phyloP scores from a whole-genome alignment of 768 basidiomycete genomes.

The Suillus spraguei region DNA sequence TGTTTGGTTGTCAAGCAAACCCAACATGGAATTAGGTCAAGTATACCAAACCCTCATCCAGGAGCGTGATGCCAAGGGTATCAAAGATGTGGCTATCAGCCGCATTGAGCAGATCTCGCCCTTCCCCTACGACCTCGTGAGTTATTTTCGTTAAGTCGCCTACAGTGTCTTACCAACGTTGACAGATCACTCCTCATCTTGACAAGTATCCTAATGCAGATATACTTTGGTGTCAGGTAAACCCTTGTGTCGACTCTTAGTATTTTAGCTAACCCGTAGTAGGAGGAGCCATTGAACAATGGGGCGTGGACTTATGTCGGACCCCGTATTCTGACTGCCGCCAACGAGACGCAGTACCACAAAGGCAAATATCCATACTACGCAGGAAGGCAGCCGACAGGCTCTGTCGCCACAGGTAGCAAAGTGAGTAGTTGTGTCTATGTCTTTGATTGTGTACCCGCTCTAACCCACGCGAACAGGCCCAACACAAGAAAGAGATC shows the following conservation, averaged over 20 bases:
- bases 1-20: slow-evolving; percentile 7
- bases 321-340: slow-evolving; percentile 92
- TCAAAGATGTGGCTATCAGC: slow-evolving; percentile 93
- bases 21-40: slow-evolving; percentile 60
- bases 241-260: not conserved
- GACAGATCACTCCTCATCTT: slow-evolving; percentile 85
- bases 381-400: slow-evolving; percentile 90
- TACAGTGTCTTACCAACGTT: slow-evolving; percentile 13
- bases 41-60: slow-evolving; percentile 89
- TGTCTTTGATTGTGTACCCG: not conserved
- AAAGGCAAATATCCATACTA: slow-evolving; percentile 88
- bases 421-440: slow-evolving; percentile 59
- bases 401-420: slow-evolving; percentile 91
- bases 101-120: slow-evolving; percentile 95
- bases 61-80: slow-evolving; percentile 88
- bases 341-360: slow-evolving; percentile 87
- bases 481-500: slow-evolving; percentile 90
- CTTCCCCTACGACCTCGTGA: slow-evolving; percentile 93
- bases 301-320: slow-evolving; percentile 98
- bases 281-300: slow-evolving; percentile 96
- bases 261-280: slow-evolving; percentile 14
- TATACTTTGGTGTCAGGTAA: slow-evolving; percentile 89
- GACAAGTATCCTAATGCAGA: slow-evolving; percentile 97
- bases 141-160: slow-evolving; percentile 25
- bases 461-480: slow-evolving; percentile 41